These are phyloP conservation scores for Osmanthus fragrans DNA, from an alignment of 257 asterid species.

Conservation along the genomic window DNA sequence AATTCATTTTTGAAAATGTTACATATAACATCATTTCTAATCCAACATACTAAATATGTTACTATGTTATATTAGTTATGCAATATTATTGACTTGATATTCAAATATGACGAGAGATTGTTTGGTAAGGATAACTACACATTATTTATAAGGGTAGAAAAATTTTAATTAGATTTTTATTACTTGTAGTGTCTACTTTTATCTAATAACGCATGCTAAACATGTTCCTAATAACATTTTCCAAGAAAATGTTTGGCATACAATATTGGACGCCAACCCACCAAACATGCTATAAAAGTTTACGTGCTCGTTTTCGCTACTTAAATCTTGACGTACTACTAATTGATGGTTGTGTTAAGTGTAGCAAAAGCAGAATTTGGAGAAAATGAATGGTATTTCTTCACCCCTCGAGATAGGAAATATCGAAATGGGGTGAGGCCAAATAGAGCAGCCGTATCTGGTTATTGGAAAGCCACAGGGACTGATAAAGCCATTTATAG, in stretches of 20 bases:
- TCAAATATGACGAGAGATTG: neutral
- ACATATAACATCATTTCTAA: neutral
- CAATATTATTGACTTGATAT: neutral
- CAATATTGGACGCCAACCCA: neutral
- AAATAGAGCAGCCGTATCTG: constrained; percentile 84
- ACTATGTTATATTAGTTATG: neutral
- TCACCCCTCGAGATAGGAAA: constrained; percentile 75
- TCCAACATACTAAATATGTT: neutral
- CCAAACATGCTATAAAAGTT: neutral
- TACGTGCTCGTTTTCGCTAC: neutral
- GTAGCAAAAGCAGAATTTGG: constrained; percentile 73
- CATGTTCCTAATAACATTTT: too few species aligned
- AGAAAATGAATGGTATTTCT: constrained; percentile 86
- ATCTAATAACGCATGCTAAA: too few species aligned
- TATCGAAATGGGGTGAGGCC: constrained; percentile 87
- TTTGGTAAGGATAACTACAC: neutral
- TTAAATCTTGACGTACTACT: neutral
- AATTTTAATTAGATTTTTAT: too few species aligned
- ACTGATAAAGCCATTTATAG: constrained; percentile 79
- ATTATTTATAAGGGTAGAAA: too few species aligned
- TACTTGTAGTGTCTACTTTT: too few species aligned
- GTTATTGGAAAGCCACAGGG: constrained; percentile 94
- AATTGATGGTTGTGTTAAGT: neutral
- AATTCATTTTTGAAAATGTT: neutral
- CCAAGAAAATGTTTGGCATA: neutral